Percentiles rank a stretch among this genome's conserved stretches.
phyloP scores from a whole-genome alignment of 495 filamentous ascomycete species.

The Penicillium cosmopolitanum region DNA sequence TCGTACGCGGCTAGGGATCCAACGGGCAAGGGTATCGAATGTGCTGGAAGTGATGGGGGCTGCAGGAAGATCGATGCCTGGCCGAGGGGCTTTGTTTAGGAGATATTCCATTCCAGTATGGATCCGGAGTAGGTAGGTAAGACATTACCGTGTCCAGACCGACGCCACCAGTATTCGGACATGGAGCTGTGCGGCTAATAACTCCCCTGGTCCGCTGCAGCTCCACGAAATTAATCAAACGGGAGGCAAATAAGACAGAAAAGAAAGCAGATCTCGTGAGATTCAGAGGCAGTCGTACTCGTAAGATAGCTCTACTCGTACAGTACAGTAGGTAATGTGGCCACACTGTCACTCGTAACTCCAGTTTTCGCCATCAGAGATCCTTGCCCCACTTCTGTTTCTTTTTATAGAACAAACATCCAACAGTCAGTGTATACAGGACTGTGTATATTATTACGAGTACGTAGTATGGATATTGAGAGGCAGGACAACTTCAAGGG shows the following conservation, averaged over 20 bases:
- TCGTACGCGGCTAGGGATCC: too few relatives aligned
- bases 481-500: too few relatives aligned
- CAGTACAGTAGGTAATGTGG: too few relatives aligned
- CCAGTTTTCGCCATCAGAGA: not conserved
- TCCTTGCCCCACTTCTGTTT: not conserved
- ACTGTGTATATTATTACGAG: not conserved
- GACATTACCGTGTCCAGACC: not conserved
- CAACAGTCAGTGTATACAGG: not conserved
- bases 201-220: not conserved
- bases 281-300: too few relatives aligned
- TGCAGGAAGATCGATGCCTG: not conserved
- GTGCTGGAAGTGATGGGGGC: too few relatives aligned
- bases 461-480: not conserved
- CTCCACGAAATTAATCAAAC: not conserved
- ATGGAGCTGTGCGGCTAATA: too few relatives aligned
- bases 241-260: not conserved
- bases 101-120: not conserved
- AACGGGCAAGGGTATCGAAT: too few relatives aligned
- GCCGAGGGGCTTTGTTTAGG: not conserved
- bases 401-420: slow-evolving; percentile 3
- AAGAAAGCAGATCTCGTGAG: not conserved
- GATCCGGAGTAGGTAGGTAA: not conserved
- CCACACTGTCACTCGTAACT: not conserved
- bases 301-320: too few relatives aligned
- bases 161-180: not conserved